Base-by-base conservation (phyloP, 495 filamentous ascomycete genomes). In the Aspergillus egyptiacus region DNA sequence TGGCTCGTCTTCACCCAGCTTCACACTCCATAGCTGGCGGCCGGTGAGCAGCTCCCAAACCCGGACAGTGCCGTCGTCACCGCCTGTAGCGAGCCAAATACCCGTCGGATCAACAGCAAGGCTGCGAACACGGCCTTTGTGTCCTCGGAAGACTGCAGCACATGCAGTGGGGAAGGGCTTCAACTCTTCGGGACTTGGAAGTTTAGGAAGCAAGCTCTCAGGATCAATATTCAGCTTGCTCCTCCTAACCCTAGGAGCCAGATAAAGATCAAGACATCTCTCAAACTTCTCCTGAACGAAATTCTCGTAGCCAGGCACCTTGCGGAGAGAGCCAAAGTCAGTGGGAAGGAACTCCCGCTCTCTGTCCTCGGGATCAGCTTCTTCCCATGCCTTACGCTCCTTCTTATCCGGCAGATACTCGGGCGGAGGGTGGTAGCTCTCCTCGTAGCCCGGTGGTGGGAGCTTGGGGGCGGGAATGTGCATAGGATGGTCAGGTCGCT, bases 151-250 rank as follows among this genome's bases (percentile, higher is more conserved):
- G 11, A 95, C 73, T 1, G 87, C 87, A 17, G 87, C 83, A 47
- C 84, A 89, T 3, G 83, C 80, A 0, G 90, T 95, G 7, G 93
- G 93, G 76, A 97, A 98, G 2, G 93, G 93, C 57, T 85, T 83
- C 36, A 98, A 72, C 58, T 97, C 93, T 44, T 95, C 86, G 2
- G 93, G 93, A 49, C 83, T 85, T n/a, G 93, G 94, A 8, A 98
- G 75, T 62, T 97, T 97, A 19, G 93, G 94, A 30, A 98, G 79
- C 28, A 98, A 68, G 34, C 87, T 93, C 64, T 89, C 86, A 4
- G 93, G 93, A 56, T 98, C 93, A 59, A 98, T 96, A 67, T 96
- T 95, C 58, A 97, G 76, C 65, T 91, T 89, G 70, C 87, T 96
- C 56, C 91, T 83, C 46, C 94, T 82, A 47, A 97, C 83, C 54